Evolutionary conservation across 495 filamentous ascomycete genomes (phyloP).

Genomic region (Talaromyces liani): DNA sequence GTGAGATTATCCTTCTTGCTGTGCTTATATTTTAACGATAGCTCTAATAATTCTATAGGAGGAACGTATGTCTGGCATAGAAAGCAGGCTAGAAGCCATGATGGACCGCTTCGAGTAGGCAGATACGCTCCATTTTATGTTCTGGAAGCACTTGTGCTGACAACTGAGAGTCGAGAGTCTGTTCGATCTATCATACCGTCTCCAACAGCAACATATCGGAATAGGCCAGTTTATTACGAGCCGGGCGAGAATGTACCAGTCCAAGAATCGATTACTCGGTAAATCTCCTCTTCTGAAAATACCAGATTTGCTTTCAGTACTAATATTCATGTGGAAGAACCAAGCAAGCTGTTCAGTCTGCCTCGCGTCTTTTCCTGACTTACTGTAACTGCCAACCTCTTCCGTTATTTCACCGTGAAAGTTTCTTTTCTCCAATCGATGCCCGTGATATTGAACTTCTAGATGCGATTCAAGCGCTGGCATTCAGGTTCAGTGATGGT

Average conservation of each 20-base stretch:
- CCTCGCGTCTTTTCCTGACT: slow-evolving; percentile 17
- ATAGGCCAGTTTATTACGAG: not conserved
- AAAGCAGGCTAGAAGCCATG: slow-evolving; percentile 29
- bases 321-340: not conserved
- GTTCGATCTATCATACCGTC: not conserved
- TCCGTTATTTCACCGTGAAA: slow-evolving; percentile 24
- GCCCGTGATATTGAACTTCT: slow-evolving; percentile 27
- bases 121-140: not conserved
- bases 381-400: slow-evolving; percentile 35
- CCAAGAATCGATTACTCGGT: not conserved
- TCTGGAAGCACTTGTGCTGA: not conserved
- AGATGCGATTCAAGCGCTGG: slow-evolving; percentile 27
- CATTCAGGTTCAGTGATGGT: slow-evolving; percentile 22
- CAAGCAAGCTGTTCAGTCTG: not conserved
- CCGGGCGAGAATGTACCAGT: not conserved
- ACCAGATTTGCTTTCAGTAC: not conserved
- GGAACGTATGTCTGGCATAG: slow-evolving; percentile 28
- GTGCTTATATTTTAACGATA: not conserved
- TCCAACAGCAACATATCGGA: not conserved
- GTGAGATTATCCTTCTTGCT: slow-evolving; percentile 1
- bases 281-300: not conserved
- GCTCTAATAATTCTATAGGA: slow-evolving; percentile 18
- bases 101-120: slow-evolving; percentile 19
- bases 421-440: slow-evolving; percentile 17
- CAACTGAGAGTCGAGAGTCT: not conserved